phyloP scores from a whole-genome alignment of 2,329 filamentous ascomycete genomes.

The Curvularia hawaiiensis region DNA sequence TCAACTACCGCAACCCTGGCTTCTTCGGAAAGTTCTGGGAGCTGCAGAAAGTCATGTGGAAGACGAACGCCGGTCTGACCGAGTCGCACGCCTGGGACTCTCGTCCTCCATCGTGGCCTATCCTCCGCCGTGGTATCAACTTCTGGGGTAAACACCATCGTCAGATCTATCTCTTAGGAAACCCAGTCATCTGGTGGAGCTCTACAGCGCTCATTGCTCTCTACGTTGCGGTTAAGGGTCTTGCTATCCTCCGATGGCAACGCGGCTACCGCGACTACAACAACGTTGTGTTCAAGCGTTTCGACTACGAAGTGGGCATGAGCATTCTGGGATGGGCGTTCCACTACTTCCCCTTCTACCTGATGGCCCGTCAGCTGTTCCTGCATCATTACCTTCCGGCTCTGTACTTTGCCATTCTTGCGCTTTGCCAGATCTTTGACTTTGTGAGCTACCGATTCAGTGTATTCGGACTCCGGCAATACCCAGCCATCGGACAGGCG shows the following conservation, averaged over 20 bases:
- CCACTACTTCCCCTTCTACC: conserved; percentile 98
- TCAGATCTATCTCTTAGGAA: conserved; percentile 95
- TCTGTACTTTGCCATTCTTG: conserved; percentile 91
- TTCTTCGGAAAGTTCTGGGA: conserved; percentile 99
- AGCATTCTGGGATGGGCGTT: conserved; percentile 93
- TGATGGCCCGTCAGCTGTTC: conserved; percentile 98
- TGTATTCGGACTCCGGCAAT: conserved; percentile 69
- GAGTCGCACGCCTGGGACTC: conserved; percentile 99
- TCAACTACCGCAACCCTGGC: conserved; percentile 92
- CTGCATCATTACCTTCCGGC: conserved; percentile 98
- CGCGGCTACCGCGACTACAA: conserved; percentile 87
- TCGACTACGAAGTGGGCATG: conserved; percentile 94
- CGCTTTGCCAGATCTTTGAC: conserved; percentile 87
- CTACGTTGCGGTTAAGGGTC: conserved; percentile 83
- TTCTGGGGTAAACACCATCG: conserved; percentile 96
- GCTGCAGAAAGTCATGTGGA: conserved; percentile 98
- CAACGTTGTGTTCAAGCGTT: conserved; percentile 85
- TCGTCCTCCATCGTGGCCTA: conserved; percentile 89
- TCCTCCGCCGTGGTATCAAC: conserved; percentile 93
- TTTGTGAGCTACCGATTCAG: conserved; percentile 77
- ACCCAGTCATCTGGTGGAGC: conserved; percentile 87
- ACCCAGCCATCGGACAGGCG: conserved; percentile 75
- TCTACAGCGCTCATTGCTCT: conserved; percentile 77
- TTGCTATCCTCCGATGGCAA: conserved; percentile 92
- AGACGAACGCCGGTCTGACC: conserved; percentile 91